A percentile compares a stretch with the other conserved stretches of the same genome.
Conservation (phyloP, 768 basidiomycete genomes). For the Russula sp. region DNA sequence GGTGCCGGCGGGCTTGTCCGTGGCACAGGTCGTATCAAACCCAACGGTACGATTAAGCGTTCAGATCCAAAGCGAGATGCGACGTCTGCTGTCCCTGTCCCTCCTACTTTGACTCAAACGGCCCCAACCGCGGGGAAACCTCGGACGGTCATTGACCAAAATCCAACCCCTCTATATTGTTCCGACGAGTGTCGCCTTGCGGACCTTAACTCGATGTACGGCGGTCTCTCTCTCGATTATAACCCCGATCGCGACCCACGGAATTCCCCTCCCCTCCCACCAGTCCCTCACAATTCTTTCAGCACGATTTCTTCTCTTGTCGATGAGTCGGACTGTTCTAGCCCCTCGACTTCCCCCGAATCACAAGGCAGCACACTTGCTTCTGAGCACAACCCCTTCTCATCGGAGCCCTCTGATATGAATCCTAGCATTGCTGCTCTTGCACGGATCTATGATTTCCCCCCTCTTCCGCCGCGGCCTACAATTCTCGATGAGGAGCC, state of each 20-base stretch:
- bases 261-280: slow-evolving; percentile 41
- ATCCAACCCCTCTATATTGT: slow-evolving; percentile 79
- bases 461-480: slow-evolving; percentile 53
- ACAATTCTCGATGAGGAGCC: slow-evolving; percentile 40
- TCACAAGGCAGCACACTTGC: slow-evolving; percentile 27
- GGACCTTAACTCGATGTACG: slow-evolving; percentile 46
- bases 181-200: slow-evolving; percentile 69
- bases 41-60: slow-evolving; percentile 54
- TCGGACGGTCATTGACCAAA: slow-evolving; percentile 73
- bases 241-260: slow-evolving; percentile 45
- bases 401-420: slow-evolving; percentile 28
- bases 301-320: slow-evolving; percentile 34
- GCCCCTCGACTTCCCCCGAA: slow-evolving; percentile 32
- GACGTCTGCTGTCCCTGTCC: slow-evolving; percentile 30
- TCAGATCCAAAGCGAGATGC: slow-evolving; percentile 33
- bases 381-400: slow-evolving; percentile 24
- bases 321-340: slow-evolving; percentile 34
- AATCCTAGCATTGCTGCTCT: slow-evolving; percentile 39
- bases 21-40: slow-evolving; percentile 62
- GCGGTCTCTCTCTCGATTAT: slow-evolving; percentile 46
- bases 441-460: slow-evolving; percentile 45
- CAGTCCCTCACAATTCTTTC: slow-evolving; percentile 42
- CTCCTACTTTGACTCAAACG: slow-evolving; percentile 31
- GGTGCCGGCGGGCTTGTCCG: slow-evolving; percentile 54
- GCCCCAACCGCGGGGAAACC: slow-evolving; percentile 45